A percentile compares a stretch with the other conserved stretches of the same genome.
Evolutionary conservation across 2,329 filamentous ascomycete species (phyloP).

Genomic region (Botrytis fragariae): DNA sequence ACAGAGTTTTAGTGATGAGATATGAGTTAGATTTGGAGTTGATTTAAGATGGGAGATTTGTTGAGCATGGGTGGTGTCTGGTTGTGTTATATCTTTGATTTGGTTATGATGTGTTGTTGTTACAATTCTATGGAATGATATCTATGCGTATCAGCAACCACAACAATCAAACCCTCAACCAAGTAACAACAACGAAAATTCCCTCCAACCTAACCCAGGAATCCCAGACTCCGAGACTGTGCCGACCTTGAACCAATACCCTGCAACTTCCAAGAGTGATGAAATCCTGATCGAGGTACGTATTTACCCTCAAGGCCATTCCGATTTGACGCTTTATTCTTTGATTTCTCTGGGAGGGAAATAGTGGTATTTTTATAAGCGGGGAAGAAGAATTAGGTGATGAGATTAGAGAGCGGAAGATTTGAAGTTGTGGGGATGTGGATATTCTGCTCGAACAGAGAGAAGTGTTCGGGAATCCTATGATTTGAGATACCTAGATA

Average conservation of each 20-base stretch:
- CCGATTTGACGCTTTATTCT: neutral
- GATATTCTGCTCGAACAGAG: neutral
- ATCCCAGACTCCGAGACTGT: neutral
- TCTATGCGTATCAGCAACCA: too few relatives aligned
- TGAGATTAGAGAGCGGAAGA: neutral
- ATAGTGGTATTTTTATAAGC: fast-evolving
- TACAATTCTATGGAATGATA: too few relatives aligned
- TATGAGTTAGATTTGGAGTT: too few relatives aligned
- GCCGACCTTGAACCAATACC: fast-evolving
- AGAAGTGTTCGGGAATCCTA: too few relatives aligned
- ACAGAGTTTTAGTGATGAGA: too few relatives aligned
- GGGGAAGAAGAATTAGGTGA: fast-evolving
- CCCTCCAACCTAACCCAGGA: fast-evolving
- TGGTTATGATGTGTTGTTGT: too few relatives aligned
- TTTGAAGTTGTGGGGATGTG: neutral
- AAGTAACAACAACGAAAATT: neutral
- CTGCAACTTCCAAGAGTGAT: too few relatives aligned
- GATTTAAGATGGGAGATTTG: too few relatives aligned
- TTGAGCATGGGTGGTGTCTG: too few relatives aligned
- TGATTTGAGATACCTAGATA: neutral
- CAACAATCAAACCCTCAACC: neutral
- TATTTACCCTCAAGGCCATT: neutral
- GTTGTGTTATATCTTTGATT: too few relatives aligned
- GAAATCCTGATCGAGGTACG: neutral
- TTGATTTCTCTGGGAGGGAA: neutral